These are phyloP conservation scores for Dictyostelium brefeldianum DNA, from an alignment of 78 protist genomes.

Conservation along the genomic window DNA sequence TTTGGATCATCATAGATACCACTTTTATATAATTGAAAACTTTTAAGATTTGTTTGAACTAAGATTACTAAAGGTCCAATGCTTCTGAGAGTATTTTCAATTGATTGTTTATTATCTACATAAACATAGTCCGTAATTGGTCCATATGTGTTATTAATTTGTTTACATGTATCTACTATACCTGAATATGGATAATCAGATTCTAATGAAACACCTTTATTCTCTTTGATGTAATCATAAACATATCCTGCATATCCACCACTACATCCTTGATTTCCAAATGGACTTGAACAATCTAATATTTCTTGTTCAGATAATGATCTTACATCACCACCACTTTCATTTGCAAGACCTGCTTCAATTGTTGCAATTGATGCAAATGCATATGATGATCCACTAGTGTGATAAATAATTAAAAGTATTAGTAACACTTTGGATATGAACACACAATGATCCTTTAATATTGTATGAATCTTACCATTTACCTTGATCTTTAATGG, in stretches of 20 bases:
- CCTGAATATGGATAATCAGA: background rate
- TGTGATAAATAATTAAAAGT: too few relatives aligned
- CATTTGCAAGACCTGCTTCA: background rate
- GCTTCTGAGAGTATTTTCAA: background rate
- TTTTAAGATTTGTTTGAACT: slow-evolving; percentile 85
- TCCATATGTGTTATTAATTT: background rate
- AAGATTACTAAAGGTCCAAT: slow-evolving; percentile 87
- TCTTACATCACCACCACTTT: background rate
- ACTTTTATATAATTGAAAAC: slow-evolving; percentile 88
- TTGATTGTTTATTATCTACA: background rate
- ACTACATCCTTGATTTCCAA: background rate
- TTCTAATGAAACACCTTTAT: background rate
- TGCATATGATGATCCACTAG: background rate
- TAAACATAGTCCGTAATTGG: too few relatives aligned
- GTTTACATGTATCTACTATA: background rate
- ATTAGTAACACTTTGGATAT: too few relatives aligned
- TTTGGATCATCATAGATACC: slow-evolving; percentile 77
- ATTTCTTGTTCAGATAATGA: background rate
- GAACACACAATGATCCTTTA: too few relatives aligned
- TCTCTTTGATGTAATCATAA: background rate
- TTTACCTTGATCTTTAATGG: background rate
- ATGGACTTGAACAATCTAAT: background rate
- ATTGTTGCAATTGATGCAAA: background rate
- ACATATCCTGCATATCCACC: background rate
- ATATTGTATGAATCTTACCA: background rate